Percentiles rank a stretch among this genome's conserved stretches.
Conservation (phyloP, 192 early-diverging fungal species). For the Entomortierella chlamydospora region DNA sequence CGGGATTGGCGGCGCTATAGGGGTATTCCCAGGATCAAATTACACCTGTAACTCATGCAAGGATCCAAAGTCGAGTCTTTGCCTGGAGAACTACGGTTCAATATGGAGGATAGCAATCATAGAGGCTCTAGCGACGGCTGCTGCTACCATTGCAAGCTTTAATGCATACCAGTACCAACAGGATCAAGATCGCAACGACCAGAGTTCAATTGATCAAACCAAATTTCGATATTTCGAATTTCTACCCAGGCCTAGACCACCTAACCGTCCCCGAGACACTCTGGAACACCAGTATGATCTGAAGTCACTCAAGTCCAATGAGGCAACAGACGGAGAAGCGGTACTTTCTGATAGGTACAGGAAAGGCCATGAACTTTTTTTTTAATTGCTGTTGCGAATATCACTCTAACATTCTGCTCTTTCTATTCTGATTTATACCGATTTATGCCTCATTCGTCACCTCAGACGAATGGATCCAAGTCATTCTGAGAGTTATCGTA, state of each 20-base stretch:
- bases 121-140: constrained; percentile 39
- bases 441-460: no score
- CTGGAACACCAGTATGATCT: no score
- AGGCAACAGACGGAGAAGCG: not conserved
- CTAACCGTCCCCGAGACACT: not conserved
- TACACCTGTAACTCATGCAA: not conserved
- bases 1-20: not conserved
- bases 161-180: not conserved
- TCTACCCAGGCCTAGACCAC: not conserved
- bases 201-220: not conserved
- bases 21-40: not conserved
- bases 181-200: not conserved
- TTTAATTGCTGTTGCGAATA: no score
- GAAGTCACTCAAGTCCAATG: no score
- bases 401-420: no score
- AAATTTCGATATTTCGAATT: constrained; percentile 15
- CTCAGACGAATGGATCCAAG: no score
- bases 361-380: not conserved
- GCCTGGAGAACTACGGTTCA: constrained; percentile 30
- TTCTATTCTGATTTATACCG: no score
- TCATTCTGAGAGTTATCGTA: not conserved
- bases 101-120: constrained; percentile 29
- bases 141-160: constrained; percentile 37
- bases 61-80: constrained; percentile 27
- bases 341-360: not conserved